phyloP scores from a whole-genome alignment of 164 flowering plant genomes.

The Cinnamomum chago region DNA sequence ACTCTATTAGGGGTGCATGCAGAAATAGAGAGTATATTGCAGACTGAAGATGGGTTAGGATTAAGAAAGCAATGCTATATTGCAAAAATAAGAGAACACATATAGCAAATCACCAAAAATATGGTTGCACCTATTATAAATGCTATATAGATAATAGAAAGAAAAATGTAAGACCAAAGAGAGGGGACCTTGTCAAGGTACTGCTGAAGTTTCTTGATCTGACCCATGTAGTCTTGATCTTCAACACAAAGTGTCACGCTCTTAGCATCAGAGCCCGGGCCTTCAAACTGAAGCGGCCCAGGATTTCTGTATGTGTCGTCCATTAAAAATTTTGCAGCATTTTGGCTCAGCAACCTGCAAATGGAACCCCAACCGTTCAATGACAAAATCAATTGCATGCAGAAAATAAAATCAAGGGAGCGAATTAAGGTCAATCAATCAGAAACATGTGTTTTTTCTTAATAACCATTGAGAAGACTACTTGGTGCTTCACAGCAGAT shows the following conservation, averaged over 20 bases:
- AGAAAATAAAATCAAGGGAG: not conserved
- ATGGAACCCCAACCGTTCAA: conserved; percentile 7
- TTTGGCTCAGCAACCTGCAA: conserved; percentile 73
- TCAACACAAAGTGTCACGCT: conserved; percentile 78
- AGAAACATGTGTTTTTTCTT: not conserved
- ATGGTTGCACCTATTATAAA: not conserved
- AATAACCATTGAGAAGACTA: not conserved
- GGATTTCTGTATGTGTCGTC: conserved; percentile 97
- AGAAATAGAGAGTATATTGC: no score
- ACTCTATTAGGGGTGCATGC: no score
- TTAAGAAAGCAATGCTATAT: no score
- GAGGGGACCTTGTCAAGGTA: conserved; percentile 79
- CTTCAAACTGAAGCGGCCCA: conserved; percentile 97
- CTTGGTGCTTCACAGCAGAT: not conserved
- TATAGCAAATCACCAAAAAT: no score
- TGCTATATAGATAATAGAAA: not conserved
- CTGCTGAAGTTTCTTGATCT: conserved; percentile 83
- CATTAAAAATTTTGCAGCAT: conserved; percentile 70
- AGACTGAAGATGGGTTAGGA: no score
- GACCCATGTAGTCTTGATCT: conserved; percentile 99
- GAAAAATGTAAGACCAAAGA: not conserved
- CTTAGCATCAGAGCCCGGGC: conserved; percentile 91
- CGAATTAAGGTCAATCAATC: not conserved
- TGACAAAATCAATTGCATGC: not conserved
- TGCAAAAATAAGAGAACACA: no score